A percentile compares a stretch with the other conserved stretches of the same genome.
phyloP scores from a whole-genome alignment of 352 stramenopile genomes.

The Phytophthora pseudosyringae region DNA sequence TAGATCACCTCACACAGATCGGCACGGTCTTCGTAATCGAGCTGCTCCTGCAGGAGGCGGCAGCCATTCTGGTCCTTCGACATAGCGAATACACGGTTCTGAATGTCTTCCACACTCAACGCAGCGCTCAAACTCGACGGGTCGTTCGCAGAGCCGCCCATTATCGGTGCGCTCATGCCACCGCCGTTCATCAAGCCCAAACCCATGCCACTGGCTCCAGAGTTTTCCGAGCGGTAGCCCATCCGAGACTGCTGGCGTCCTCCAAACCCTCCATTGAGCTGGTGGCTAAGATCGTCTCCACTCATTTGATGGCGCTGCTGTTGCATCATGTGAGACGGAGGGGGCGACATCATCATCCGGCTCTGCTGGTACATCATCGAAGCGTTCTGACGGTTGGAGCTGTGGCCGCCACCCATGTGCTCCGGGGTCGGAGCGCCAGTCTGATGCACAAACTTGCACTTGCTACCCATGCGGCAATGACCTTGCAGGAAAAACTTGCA shows the following conservation, averaged over 20 bases:
- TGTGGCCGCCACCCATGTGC: conserved; percentile 31
- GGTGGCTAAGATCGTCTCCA: conserved; percentile 34
- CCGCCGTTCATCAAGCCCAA: conserved; percentile 36
- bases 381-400: conserved; percentile 27
- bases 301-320: conserved; percentile 44
- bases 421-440: conserved; percentile 27
- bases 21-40: conserved; percentile 93
- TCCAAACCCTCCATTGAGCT: conserved; percentile 30
- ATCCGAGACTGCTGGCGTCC: conserved; percentile 36
- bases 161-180: conserved; percentile 37
- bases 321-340: conserved; percentile 41
- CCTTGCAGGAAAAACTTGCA: conserved; percentile 89
- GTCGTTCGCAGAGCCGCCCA: conserved; percentile 30
- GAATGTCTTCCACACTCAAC: conserved; percentile 78
- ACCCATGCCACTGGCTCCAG: conserved; percentile 16
- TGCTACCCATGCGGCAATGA: conserved; percentile 85
- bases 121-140: conserved; percentile 44
- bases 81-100: conserved; percentile 82
- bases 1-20: conserved; percentile 95
- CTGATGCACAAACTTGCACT: conserved; percentile 88
- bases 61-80: conserved; percentile 98
- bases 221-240: conserved; percentile 38
- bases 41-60: conserved; percentile 95
- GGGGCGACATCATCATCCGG: conserved; percentile 44
- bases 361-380: conserved; percentile 44